Base-by-base conservation (phyloP, 305 asterid species). In the Fraxinus baroniana region DNA sequence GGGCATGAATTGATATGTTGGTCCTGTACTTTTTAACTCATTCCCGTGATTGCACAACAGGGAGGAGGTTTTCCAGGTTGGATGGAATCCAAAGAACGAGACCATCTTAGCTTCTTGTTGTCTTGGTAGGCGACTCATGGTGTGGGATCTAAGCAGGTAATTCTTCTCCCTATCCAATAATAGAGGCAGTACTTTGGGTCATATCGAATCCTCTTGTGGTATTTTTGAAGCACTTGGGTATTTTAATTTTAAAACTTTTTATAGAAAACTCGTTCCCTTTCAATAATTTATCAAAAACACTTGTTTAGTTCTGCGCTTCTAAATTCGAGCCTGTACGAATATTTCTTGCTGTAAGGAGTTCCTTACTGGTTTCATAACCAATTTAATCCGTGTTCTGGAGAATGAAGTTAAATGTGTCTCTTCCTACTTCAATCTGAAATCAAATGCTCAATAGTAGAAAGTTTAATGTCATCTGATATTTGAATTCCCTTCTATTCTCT, bases 81-180 rank as follows among this genome's bases (percentile, higher is more conserved):
- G 98, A 20, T 94, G 98, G 98, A 94, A 90, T 85, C 98, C 97
- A 4, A 92, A 93, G 90, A 93, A 90, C 3, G 98, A 94, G 88
- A 92, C 98, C 75, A 87, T 94, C 86, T 86, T 94, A 84, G 98
- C 98, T 82, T 94, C 98, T 85, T 94, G 97, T 77, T 94, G 98
- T 83, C 96, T 92, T 81, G 97, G 96, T 81, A 90, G 98, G 87
- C 90, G 98, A 87, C 91, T 94, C 36, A 90, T 94, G 98, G 90
- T 94, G 77, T 94, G 98, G 98, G 98, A 94, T 90, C 95, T 94
- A 73, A 92, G 98, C 93, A 94, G 98, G 98, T 94, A 90, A 75
- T 36, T 36, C 41, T 33, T 77, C 82, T 79, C 83, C 18, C 62
- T 73, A 55, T 30, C 73, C 78, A 7, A 39, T 33, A 20, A 30